Evolutionary conservation across 2,329 filamentous ascomycete species (phyloP).

Genomic region (Myriosclerotinia scirpicola): DNA sequence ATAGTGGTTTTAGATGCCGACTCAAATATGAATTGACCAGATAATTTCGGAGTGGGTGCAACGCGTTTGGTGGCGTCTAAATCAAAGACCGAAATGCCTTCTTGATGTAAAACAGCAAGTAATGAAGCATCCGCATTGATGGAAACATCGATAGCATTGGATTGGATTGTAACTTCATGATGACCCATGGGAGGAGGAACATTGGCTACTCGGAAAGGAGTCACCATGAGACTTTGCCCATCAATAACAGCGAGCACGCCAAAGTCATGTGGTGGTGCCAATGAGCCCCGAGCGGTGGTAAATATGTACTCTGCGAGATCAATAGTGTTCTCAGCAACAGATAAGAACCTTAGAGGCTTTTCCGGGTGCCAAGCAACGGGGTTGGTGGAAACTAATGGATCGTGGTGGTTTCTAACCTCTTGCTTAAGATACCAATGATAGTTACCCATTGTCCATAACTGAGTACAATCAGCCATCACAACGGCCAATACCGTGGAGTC

Average conservation of each 20-base stretch:
- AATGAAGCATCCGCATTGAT: constrained; percentile 64
- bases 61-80: constrained; percentile 64
- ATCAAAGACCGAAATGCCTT: constrained; percentile 65
- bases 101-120: constrained; percentile 71
- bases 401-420: constrained; percentile 58
- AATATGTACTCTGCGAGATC: constrained; percentile 67
- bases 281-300: constrained; percentile 66
- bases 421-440: constrained; percentile 99
- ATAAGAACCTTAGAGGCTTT: constrained; percentile 68
- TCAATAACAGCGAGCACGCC: constrained; percentile 84
- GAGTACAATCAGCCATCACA: constrained; percentile 69
- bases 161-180: constrained; percentile 65
- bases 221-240: constrained; percentile 76
- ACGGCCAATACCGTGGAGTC: constrained; percentile 91
- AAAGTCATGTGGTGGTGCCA: constrained; percentile 69
- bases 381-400: constrained; percentile 40
- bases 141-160: constrained; percentile 70
- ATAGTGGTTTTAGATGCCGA: constrained; percentile 31
- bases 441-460: constrained; percentile 96
- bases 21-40: constrained; percentile 45
- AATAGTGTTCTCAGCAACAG: constrained; percentile 52
- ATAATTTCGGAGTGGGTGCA: constrained; percentile 47
- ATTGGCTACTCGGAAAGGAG: constrained; percentile 79
- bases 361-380: constrained; percentile 76
- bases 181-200: constrained; percentile 92